Conservation (phyloP, 805 yeast species). For the Pichia rugopelliculosa region DNA sequence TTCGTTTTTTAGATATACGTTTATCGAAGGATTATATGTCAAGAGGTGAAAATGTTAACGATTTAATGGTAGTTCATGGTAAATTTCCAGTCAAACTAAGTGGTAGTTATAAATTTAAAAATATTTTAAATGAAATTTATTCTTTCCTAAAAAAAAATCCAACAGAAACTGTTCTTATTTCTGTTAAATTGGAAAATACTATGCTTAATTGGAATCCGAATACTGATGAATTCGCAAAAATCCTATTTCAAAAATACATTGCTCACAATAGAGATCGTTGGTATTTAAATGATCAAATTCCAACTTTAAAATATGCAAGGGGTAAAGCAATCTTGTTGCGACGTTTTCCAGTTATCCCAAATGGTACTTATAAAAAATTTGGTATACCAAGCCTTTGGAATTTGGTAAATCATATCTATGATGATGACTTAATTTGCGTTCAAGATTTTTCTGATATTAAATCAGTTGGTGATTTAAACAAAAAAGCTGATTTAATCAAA, state of each 20-base stretch:
- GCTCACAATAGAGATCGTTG: conserved; percentile 44
- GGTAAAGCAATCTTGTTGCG: conserved; percentile 63
- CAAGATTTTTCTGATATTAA: conserved; percentile 71
- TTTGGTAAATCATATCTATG: conserved; percentile 60
- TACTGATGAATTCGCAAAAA: conserved; percentile 56
- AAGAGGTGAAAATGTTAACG: conserved; percentile 34
- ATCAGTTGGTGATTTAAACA: conserved; percentile 42
- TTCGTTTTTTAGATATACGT: conserved; percentile 67
- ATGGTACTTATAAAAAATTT: conserved; percentile 31
- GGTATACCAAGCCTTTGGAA: conserved; percentile 71
- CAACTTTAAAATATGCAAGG: conserved; percentile 52
- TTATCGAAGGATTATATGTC: conserved; percentile 49
- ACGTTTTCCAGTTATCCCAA: conserved; percentile 57
- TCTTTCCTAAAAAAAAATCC: conserved; percentile 43
- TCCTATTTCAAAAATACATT: conserved; percentile 52
- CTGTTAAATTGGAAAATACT: conserved; percentile 69
- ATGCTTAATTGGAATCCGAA: conserved; percentile 52
- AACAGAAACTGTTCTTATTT: conserved; percentile 57
- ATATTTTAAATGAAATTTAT: conserved; percentile 52
- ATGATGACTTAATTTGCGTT: conserved; percentile 52
- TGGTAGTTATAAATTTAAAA: conserved; percentile 44
- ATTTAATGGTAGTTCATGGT: conserved; percentile 65
- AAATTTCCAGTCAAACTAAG: conserved; percentile 65
- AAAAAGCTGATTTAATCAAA: conserved; percentile 51
- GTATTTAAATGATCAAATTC: conserved; percentile 51